These are phyloP conservation scores for Apiospora phragmitis DNA, from an alignment of 2,329 filamentous ascomycete species.

Conservation along the genomic window DNA sequence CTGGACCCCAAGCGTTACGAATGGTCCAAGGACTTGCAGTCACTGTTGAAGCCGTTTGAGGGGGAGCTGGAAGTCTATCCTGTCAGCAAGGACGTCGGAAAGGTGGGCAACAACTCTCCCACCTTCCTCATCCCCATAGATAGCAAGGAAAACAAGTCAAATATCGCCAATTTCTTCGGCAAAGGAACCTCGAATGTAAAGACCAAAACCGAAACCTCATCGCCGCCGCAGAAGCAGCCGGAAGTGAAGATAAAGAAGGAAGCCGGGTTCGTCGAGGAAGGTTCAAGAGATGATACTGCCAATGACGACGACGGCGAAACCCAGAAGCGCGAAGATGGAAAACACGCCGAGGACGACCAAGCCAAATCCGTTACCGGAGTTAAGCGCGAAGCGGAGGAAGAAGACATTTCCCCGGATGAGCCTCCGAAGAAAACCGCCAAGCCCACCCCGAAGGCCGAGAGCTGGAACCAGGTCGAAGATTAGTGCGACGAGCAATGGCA, in stretches of 20 bases:
- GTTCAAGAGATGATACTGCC: background rate
- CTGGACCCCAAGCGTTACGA: slow-evolving; percentile 70
- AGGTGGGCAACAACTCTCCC: slow-evolving; percentile 88
- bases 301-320: background rate
- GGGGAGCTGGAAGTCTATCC: slow-evolving; percentile 83
- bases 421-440: slow-evolving; percentile 14
- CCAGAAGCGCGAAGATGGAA: slow-evolving; percentile 4
- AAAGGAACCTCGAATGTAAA: slow-evolving; percentile 49
- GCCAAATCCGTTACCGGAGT: slow-evolving; percentile 15
- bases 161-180: slow-evolving; percentile 91
- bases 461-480: slow-evolving; percentile 29
- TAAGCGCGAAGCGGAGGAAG: slow-evolving; percentile 33
- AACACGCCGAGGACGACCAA: background rate
- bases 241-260: slow-evolving; percentile 24
- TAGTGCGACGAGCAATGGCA: slow-evolving; percentile 43
- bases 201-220: background rate
- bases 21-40: slow-evolving; percentile 80
- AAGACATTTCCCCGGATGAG: background rate
- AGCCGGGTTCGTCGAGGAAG: slow-evolving; percentile 22
- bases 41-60: slow-evolving; percentile 73
- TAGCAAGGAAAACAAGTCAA: slow-evolving; percentile 85
- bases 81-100: slow-evolving; percentile 86
- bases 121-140: slow-evolving; percentile 80
- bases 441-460: background rate
- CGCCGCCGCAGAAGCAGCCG: slow-evolving; percentile 20